Conservation (phyloP, 2,329 filamentous ascomycete species). For the Colletotrichum eremochloae region DNA sequence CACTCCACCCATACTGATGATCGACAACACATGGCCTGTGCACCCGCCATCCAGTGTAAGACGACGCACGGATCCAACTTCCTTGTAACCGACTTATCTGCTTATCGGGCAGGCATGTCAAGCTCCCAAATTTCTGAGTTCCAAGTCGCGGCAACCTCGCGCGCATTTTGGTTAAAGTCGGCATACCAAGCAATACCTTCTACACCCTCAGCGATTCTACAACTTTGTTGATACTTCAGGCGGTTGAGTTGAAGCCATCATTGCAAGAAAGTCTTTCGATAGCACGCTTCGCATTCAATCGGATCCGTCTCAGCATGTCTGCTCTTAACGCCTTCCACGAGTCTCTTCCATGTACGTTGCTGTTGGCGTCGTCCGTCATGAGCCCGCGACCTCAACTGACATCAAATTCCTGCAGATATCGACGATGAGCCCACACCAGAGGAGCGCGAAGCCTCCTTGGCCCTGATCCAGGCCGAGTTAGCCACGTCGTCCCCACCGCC, state of each 20-base stretch:
- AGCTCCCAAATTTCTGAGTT: conserved; percentile 35
- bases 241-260: background rate
- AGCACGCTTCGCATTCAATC: background rate
- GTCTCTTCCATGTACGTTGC: conserved; percentile 80
- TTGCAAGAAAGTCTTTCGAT: background rate
- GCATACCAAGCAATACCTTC: background rate
- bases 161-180: conserved; percentile 5
- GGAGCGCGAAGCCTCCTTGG: conserved; percentile 75
- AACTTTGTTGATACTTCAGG: background rate
- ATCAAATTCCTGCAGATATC: conserved; percentile 73
- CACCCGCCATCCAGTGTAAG: background rate
- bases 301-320: conserved; percentile 44
- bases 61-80: conserved; percentile 11
- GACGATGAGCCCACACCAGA: conserved; percentile 77
- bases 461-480: conserved; percentile 78
- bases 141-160: conserved; percentile 15
- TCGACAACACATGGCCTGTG: conserved; percentile 31
- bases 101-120: conserved; percentile 33
- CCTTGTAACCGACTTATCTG: conserved; percentile 36
- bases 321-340: conserved; percentile 70
- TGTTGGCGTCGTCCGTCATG: conserved; percentile 37
- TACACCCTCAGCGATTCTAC: background rate
- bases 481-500: conserved; percentile 56
- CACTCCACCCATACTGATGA: conserved; percentile 29
- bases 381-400: conserved; percentile 11